phyloP scores from a whole-genome alignment of 441 rosid genomes.

The Omphalea diandra region DNA sequence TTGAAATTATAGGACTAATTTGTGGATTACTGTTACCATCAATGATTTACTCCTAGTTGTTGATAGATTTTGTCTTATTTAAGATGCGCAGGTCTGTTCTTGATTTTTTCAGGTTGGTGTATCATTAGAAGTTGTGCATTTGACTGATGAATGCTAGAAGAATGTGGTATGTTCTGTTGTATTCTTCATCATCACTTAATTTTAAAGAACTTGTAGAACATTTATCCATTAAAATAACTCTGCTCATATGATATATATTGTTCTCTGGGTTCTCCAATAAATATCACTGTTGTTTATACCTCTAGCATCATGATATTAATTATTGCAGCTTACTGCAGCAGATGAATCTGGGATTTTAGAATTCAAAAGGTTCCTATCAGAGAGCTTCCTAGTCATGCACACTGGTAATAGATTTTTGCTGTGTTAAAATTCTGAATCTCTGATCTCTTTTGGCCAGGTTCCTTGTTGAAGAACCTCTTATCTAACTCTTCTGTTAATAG shows the following conservation, averaged over 20 bases:
- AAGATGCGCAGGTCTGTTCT: too few species aligned
- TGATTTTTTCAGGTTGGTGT: conserved; percentile 74
- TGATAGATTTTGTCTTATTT: too few species aligned
- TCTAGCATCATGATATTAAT: conserved; percentile 13
- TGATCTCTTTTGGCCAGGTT: background rate
- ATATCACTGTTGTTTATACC: background rate
- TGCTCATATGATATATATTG: background rate
- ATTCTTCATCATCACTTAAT: too few species aligned
- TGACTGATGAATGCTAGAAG: conserved; percentile 87
- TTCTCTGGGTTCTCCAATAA: conserved; percentile 6
- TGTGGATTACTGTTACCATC: too few species aligned
- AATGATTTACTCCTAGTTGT: too few species aligned
- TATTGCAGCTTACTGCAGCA: conserved; percentile 70
- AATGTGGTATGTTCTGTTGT: conserved; percentile 58
- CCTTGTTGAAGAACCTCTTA: conserved; percentile 12
- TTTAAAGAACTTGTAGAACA: background rate
- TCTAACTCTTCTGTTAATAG: conserved; percentile 38
- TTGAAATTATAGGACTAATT: too few species aligned
- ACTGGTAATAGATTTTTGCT: conserved; percentile 54
- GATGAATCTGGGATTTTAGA: conserved; percentile 93
- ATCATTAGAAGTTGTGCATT: conserved; percentile 83
- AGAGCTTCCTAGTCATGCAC: conserved; percentile 87
- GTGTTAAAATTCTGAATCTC: background rate
- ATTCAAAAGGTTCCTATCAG: conserved; percentile 66
- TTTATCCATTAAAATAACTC: conserved; percentile 3